A percentile compares a stretch with the other conserved stretches of the same genome.
These are phyloP conservation scores for Tulasnella sp. DNA, from an alignment of 768 basidiomycete genomes.

Conservation along the genomic window DNA sequence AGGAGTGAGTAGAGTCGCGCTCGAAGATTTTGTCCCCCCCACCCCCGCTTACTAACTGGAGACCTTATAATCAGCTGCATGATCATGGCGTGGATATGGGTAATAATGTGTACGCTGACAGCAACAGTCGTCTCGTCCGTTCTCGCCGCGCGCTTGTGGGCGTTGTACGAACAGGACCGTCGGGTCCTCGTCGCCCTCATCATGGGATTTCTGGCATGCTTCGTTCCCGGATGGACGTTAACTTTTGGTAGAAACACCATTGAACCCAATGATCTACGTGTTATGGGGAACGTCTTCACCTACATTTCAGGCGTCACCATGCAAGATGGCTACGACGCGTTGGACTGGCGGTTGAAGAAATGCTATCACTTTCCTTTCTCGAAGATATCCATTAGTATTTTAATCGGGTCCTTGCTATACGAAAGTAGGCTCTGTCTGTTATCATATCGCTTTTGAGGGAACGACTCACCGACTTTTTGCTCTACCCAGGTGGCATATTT, in stretches of 20 bases:
- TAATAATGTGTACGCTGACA: background rate
- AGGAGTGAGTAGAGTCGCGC: background rate
- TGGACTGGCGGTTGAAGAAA: background rate
- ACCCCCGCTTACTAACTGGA: background rate
- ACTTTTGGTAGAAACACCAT: background rate
- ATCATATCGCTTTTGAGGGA: background rate
- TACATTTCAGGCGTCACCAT: background rate
- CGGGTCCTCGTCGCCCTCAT: background rate
- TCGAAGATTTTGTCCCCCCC: background rate
- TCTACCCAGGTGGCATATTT: slow-evolving; percentile 3
- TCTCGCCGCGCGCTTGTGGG: background rate
- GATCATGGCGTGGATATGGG: background rate
- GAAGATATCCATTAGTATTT: background rate
- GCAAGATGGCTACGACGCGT: background rate
- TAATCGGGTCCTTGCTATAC: background rate
- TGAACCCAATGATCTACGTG: background rate
- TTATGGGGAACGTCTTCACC: background rate
- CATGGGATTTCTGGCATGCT: background rate
- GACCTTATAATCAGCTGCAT: background rate
- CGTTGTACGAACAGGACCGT: background rate
- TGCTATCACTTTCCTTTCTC: background rate
- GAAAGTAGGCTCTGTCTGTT: background rate
- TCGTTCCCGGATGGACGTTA: background rate
- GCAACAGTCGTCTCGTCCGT: background rate
- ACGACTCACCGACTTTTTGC: background rate